Percentiles rank a stretch among this genome's conserved stretches.
These are phyloP conservation scores for Pseudogymnoascus destructans DNA, from an alignment of 2,329 filamentous ascomycete genomes.

Conservation along the genomic window DNA sequence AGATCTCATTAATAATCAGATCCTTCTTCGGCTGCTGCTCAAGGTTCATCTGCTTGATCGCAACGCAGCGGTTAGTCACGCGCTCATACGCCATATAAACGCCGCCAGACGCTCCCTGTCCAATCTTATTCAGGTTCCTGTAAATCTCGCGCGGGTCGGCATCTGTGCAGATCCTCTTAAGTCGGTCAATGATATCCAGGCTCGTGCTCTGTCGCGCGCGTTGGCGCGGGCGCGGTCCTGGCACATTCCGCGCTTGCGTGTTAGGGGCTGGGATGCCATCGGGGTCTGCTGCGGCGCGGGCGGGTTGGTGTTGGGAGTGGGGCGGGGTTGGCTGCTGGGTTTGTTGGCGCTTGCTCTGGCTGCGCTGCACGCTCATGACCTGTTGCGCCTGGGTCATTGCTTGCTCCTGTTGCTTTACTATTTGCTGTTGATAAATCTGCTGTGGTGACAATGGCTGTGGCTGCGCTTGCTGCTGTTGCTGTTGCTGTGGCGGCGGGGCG, in stretches of 20 bases:
- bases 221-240: conserved; percentile 58
- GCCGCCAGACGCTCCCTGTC: conserved; percentile 90
- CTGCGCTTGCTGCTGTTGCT: conserved; percentile 10
- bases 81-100: conserved; percentile 86
- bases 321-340: conserved; percentile 37
- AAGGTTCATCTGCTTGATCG: conserved; percentile 99
- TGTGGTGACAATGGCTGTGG: conserved; percentile 21
- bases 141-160: conserved; percentile 85
- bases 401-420: conserved; percentile 71
- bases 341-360: conserved; percentile 57
- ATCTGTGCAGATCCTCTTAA: conserved; percentile 81
- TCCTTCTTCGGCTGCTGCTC: conserved; percentile 99
- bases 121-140: conserved; percentile 81
- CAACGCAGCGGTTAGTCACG: conserved; percentile 74
- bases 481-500: conserved; percentile 31
- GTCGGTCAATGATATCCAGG: conserved; percentile 67
- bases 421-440: conserved; percentile 45
- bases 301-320: conserved; percentile 38
- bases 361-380: conserved; percentile 57
- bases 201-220: conserved; percentile 66
- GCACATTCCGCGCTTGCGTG: conserved; percentile 29
- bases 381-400: conserved; percentile 70
- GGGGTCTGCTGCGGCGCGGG: conserved; percentile 25
- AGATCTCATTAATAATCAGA: conserved; percentile 95
- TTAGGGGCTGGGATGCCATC: conserved; percentile 29